Evolutionary conservation across 225 moss, liverwort and hornwort genomes (phyloP).

Genomic region (Rhytidiadelphus loreus): DNA sequence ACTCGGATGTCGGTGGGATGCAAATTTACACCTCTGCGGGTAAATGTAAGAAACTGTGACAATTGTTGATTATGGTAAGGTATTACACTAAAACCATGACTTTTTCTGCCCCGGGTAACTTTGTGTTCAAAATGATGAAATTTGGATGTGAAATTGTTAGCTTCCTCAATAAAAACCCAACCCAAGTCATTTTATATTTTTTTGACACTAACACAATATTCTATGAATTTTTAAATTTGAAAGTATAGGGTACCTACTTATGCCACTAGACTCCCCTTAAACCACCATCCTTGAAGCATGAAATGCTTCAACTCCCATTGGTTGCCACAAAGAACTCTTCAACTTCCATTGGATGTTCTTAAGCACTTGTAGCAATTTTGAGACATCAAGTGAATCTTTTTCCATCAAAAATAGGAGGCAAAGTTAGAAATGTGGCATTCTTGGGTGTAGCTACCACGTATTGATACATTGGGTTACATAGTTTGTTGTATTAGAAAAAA

Average conservation of each 20-base stretch:
- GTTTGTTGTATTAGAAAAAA: background rate
- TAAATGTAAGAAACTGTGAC: background rate
- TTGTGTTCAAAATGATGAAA: background rate
- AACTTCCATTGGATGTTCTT: background rate
- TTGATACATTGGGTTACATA: fast-evolving
- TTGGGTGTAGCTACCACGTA: background rate
- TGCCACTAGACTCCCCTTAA: background rate
- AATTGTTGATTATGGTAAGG: background rate
- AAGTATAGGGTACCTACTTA: background rate
- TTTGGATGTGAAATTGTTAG: background rate
- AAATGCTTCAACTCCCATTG: background rate
- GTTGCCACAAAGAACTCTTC: background rate
- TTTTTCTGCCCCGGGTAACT: fast-evolving
- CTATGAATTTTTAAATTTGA: background rate
- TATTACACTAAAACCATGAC: background rate
- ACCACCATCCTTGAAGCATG: fast-evolving
- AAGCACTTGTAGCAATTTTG: background rate
- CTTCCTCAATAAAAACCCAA: fast-evolving
- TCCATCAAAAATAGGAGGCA: fast-evolving
- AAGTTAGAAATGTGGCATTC: background rate
- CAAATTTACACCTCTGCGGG: background rate
- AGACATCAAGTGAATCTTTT: background rate
- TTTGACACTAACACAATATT: fast-evolving
- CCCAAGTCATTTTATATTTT: background rate
- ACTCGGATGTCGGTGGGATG: background rate